Conservation (phyloP, 1,284 basidiomycete species). For the Uromyces viciae-fabae region DNA sequence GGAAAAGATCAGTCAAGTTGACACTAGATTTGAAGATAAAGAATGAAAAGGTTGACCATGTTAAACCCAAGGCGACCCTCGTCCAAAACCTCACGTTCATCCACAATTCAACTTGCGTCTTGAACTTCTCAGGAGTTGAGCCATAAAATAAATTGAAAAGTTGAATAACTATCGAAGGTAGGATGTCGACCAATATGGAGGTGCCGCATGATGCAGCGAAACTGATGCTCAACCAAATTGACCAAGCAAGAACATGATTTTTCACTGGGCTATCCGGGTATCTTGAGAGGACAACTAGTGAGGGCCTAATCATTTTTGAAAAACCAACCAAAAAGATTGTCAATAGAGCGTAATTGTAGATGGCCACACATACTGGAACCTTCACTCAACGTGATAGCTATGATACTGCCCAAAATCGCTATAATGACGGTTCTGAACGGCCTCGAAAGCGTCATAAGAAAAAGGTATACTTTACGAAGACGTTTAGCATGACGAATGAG, state of each 20-base stretch:
- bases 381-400: constrained; percentile 35
- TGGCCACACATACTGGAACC: not conserved
- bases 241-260: constrained; percentile 28
- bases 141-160: constrained; percentile 31
- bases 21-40: not conserved
- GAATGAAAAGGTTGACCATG: constrained; percentile 1
- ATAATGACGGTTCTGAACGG: constrained; percentile 12
- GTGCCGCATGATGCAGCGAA: constrained; percentile 7
- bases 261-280: constrained; percentile 4
- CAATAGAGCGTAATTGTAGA: not conserved
- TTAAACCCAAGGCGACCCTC: constrained; percentile 13
- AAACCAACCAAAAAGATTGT: not conserved
- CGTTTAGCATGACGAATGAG: constrained; percentile 34
- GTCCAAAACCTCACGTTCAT: constrained; percentile 40
- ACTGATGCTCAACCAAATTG: constrained; percentile 21
- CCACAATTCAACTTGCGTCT: constrained; percentile 37
- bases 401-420: constrained; percentile 15
- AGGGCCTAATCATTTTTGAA: constrained; percentile 18
- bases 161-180: constrained; percentile 12
- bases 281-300: not conserved
- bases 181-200: constrained; percentile 15
- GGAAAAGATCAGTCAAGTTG: not conserved
- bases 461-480: constrained; percentile 22
- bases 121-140: constrained; percentile 35
- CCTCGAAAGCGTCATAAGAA: constrained; percentile 15